Percentiles rank a stretch among this genome's conserved stretches.
phyloP scores from a whole-genome alignment of 108 stramenopile species.

The Skeletonema costatum region DNA sequence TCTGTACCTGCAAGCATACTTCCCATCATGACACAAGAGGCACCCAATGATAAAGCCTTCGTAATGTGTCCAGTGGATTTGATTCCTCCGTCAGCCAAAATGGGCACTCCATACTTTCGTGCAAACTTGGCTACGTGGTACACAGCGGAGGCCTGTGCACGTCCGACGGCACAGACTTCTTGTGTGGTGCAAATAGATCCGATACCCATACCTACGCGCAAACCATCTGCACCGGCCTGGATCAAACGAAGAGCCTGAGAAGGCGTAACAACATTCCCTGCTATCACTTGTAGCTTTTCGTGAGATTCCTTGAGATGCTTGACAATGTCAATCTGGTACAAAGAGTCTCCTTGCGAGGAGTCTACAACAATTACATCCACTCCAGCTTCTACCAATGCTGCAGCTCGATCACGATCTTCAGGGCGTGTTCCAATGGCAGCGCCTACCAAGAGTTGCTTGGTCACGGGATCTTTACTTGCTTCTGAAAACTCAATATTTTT shows the following conservation, averaged over 20 bases:
- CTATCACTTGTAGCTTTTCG: slow-evolving; percentile 95
- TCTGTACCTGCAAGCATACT: slow-evolving; percentile 99
- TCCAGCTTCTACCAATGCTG: slow-evolving; percentile 92
- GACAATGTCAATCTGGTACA: slow-evolving; percentile 98
- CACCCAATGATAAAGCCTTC: slow-evolving; percentile 98
- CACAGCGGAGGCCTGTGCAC: slow-evolving; percentile 98
- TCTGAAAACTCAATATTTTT: slow-evolving; percentile 98
- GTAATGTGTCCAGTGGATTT: slow-evolving; percentile 98
- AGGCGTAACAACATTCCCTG: slow-evolving; percentile 98
- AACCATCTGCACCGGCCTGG: slow-evolving; percentile 98
- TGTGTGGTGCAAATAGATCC: slow-evolving; percentile 99
- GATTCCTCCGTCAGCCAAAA: slow-evolving; percentile 99
- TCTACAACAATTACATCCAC: slow-evolving; percentile 99
- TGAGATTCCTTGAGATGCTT: slow-evolving; percentile 85
- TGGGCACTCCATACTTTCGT: slow-evolving; percentile 92
- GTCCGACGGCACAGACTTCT: slow-evolving; percentile 99
- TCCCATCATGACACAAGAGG: slow-evolving; percentile 99
- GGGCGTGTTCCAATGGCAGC: slow-evolving; percentile 99
- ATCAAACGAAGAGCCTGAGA: slow-evolving; percentile 97
- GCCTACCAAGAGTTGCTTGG: slow-evolving; percentile 97
- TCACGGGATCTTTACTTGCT: slow-evolving; percentile 91
- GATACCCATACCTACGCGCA: slow-evolving; percentile 99
- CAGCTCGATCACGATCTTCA: slow-evolving; percentile 92
- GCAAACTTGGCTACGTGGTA: slow-evolving; percentile 98
- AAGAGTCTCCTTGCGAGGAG: slow-evolving; percentile 98